phyloP scores from a whole-genome alignment of 1,139 yeast species.

The Lodderomyces theae region DNA sequence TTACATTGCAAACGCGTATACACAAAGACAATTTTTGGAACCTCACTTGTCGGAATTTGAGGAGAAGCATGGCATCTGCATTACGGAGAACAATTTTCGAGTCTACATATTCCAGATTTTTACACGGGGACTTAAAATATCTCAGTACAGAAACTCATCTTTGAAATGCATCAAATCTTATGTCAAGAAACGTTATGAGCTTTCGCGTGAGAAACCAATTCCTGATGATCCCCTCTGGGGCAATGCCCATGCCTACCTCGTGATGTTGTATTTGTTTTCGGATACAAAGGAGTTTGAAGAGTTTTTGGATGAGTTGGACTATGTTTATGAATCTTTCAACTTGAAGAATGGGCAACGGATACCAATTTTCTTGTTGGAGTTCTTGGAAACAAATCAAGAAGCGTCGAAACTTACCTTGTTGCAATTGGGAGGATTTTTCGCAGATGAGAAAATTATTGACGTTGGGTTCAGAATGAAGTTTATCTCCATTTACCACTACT shows the following conservation, averaged over 20 bases:
- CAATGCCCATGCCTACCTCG: slow-evolving; percentile 44
- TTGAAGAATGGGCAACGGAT: slow-evolving; percentile 38
- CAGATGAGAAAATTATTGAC: slow-evolving; percentile 46
- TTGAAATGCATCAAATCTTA: slow-evolving; percentile 49
- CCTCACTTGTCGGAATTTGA: slow-evolving; percentile 49
- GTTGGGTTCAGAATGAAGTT: slow-evolving; percentile 50
- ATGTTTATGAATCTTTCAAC: slow-evolving; percentile 24
- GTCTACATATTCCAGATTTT: slow-evolving; percentile 51
- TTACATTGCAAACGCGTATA: slow-evolving; percentile 32
- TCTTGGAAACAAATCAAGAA: slow-evolving; percentile 39
- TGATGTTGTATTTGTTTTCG: slow-evolving; percentile 53
- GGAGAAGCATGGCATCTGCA: slow-evolving; percentile 35
- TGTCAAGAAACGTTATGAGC: slow-evolving; percentile 43
- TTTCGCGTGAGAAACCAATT: slow-evolving; percentile 8
- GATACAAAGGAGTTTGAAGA: slow-evolving; percentile 47
- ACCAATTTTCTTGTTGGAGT: slow-evolving; percentile 51
- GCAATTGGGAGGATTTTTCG: slow-evolving; percentile 48
- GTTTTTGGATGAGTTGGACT: slow-evolving; percentile 45
- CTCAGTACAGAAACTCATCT: slow-evolving; percentile 60
- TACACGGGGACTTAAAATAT: slow-evolving; percentile 61
- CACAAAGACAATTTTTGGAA: slow-evolving; percentile 38
- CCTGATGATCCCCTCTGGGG: slow-evolving; percentile 8
- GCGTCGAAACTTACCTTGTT: slow-evolving; percentile 47
- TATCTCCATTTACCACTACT: slow-evolving; percentile 45
- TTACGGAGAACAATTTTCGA: slow-evolving; percentile 52